Base-by-base conservation (phyloP, 768 basidiomycete species). In the Fistulinella prunicolor region DNA sequence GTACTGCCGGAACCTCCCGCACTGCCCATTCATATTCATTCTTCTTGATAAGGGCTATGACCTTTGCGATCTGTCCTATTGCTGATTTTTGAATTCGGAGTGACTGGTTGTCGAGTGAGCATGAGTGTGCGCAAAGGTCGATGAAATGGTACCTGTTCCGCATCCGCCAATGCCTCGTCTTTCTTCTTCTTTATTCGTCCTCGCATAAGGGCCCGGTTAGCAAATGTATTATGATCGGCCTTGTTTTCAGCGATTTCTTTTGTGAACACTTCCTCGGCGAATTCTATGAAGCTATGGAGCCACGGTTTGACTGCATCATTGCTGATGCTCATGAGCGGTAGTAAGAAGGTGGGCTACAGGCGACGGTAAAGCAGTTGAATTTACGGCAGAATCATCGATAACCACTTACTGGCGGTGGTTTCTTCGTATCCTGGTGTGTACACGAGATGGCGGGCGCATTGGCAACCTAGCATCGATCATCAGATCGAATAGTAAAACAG, bases 241-340 rank as follows among this genome's bases (percentile, higher is more conserved):
- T 16, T 12, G 28, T n/a, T 6, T 28, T 32, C 3, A 1, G 32
- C 50, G 7, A 57, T 57, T 34, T 57, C 51, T 9, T 19, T 38
- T 2, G 55, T 44, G 19, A 57, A 21, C 1, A 47, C 51, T n/a
- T 48, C 21, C 20, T 57, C 55, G 1, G 35, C 55, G 23, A 37
- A 44, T 53, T 20, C 47, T 23, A 24, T 57, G 51, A n/a, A 57
- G 55, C 47, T 23, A 24, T 57, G 51, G 17, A 57, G 55, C 56
- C 56, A 57, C 6, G 47, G 37, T 34, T 57, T 57, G 36, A 57
- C 51, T 23, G 55, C 56, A 9, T 2, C 42, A 9, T 57, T 57
- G 28, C 7, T 53, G 17, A 57, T 57, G n/a, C 37, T 53, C 55
- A 57, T 46, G 12, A 57, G 47, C 1, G 56, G 56, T n/a, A 57